Base-by-base conservation (phyloP, 2,329 filamentous ascomycete species). In the Cryphonectria parasitica region DNA sequence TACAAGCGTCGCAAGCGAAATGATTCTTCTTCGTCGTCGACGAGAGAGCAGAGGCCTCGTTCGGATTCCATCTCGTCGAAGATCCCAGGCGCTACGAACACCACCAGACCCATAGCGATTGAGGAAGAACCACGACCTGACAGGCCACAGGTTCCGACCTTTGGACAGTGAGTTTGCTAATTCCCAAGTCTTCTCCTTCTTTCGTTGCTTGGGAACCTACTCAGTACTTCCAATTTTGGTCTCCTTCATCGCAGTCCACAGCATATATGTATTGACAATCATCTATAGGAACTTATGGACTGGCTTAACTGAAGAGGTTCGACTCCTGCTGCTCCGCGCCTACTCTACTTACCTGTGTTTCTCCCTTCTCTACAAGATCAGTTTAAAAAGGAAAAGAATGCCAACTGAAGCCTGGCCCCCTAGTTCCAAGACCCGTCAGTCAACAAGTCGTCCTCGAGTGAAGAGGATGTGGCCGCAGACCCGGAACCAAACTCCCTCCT, bases 1-100 rank as follows among this genome's bases (percentile, higher is more conserved):
- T 70, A 81, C 80, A 69, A 85, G 0, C 85, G 88, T 75, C 80
- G 82, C 73, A 83, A 84, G 25, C 77, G 88, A 39, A 87, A 66
- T 45, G 69, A 39, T 28, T 66, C 63, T 61, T 31, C 64, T n/a
- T 49, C 45, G 6, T 49, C 45, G 45, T 8, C 19, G 63, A 45
- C 63, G 10, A 64, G 60, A 43, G 41, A 60, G 2, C 36, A 67
- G 54, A 56, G 36, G 28, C 31, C 66, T 41, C 63, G 68, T 19
- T 41, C 68, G 39, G 39, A 22, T 52, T 66, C 61, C 39, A 43
- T 72, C 62, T 49, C 68, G 1, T 71, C 66, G 22, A 66, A 49
- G 25, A 45, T 45, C n/a, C 56, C 69, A 2, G 63, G 69, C n/a
- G 45, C 45, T 22, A 22, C 36, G 10, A 13, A 19, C 19, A 10